These are phyloP conservation scores for Chlamydomonas sphaeroides DNA, from an alignment of 139 green algal genomes.

Conservation along the genomic window DNA sequence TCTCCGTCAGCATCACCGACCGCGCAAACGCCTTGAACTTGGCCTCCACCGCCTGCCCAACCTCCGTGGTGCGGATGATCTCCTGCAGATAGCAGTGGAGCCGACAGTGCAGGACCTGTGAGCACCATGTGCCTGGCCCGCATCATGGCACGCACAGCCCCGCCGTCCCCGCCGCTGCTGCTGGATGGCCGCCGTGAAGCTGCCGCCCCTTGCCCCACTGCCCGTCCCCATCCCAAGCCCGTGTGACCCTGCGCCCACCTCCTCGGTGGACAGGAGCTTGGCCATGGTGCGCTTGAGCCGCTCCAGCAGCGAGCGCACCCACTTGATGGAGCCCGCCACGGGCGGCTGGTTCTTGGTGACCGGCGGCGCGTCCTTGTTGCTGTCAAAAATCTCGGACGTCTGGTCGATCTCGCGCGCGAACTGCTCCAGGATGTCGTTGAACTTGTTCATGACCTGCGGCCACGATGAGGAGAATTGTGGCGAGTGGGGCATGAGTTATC, in stretches of 20 bases:
- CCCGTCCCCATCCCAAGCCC: too few species aligned
- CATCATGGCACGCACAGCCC: too few species aligned
- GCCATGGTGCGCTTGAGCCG: constrained; percentile 86
- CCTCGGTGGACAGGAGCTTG: constrained; percentile 71
- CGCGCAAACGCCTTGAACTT: constrained; percentile 76
- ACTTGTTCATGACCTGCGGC: constrained; percentile 87
- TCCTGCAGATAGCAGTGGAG: constrained; percentile 30
- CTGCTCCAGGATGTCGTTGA: constrained; percentile 91
- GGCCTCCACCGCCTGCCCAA: constrained; percentile 57
- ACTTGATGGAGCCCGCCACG: constrained; percentile 88
- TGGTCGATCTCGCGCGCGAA: constrained; percentile 85
- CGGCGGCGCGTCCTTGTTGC: constrained; percentile 65
- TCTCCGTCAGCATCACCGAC: constrained; percentile 89
- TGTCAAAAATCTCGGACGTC: constrained; percentile 74
- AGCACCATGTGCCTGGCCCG: too few species aligned
- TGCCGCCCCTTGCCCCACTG: too few species aligned
- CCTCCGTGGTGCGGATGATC: constrained; percentile 43
- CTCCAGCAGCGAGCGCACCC: constrained; percentile 84
- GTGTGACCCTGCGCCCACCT: too few species aligned
- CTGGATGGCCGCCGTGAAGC: too few species aligned
- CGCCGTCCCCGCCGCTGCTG: too few species aligned
- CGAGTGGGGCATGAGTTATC: not conserved
- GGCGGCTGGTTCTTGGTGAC: constrained; percentile 86
- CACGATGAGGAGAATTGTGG: too few species aligned
- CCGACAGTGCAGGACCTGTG: too few species aligned